Evolutionary conservation across 2,329 filamentous ascomycete genomes (phyloP).

Genomic region (Berkeleyomyces rouxiae): DNA sequence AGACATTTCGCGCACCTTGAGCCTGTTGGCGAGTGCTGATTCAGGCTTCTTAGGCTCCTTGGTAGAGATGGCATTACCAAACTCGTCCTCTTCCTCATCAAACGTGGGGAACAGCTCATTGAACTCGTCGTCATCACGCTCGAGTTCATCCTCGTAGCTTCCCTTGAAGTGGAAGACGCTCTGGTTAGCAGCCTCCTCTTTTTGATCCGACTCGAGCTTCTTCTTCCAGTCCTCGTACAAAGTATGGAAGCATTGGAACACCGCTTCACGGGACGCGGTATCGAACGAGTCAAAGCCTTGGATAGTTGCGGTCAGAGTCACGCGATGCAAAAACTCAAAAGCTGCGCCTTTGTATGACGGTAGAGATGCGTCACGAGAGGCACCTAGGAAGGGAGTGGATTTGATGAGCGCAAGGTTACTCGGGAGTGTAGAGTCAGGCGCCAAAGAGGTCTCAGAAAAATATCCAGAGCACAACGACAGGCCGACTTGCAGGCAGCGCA

Average conservation of each 20-base stretch:
- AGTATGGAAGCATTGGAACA: constrained; percentile 51
- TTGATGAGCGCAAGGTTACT: constrained; percentile 22
- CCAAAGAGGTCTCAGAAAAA: constrained; percentile 16
- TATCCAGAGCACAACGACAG: constrained; percentile 42
- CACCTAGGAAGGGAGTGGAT: constrained; percentile 41
- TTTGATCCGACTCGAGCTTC: constrained; percentile 59
- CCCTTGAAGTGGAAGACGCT: constrained; percentile 76
- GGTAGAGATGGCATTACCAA: constrained; percentile 1
- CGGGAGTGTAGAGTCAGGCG: constrained; percentile 11
- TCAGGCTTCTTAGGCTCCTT: constrained; percentile 8
- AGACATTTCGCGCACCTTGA: constrained; percentile 37
- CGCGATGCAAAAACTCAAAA: constrained; percentile 35
- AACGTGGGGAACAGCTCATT: constrained; percentile 68
- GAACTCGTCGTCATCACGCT: constrained; percentile 57
- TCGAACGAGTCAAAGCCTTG: constrained; percentile 25
- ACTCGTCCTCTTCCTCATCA: constrained; percentile 32
- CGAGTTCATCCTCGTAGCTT: constrained; percentile 58
- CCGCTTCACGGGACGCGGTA: constrained; percentile 22
- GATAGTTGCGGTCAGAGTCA: constrained; percentile 26
- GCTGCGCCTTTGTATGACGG: constrained; percentile 18
- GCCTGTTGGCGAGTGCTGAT: constrained; percentile 18
- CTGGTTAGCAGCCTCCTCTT: constrained; percentile 53
- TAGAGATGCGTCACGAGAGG: constrained; percentile 18
- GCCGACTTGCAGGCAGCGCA: constrained; percentile 64
- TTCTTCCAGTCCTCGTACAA: constrained; percentile 71